Conservation (phyloP, 768 basidiomycete species). For the Xerocomellus amylosporus region DNA sequence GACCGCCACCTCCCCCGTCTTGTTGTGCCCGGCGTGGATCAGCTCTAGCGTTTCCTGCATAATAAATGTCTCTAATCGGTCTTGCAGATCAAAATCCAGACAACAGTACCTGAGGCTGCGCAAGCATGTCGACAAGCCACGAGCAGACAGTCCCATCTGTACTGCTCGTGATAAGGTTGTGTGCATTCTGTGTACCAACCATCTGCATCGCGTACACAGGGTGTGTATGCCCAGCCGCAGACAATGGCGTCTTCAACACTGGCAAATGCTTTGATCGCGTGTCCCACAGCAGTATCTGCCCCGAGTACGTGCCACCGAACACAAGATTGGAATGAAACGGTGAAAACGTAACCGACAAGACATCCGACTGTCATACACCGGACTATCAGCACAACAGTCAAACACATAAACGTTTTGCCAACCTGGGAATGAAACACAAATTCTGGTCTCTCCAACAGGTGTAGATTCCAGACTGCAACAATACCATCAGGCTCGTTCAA, state of each 20-base stretch:
- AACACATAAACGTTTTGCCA: constrained; percentile 23
- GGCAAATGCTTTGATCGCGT: constrained; percentile 95
- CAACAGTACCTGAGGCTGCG: constrained; percentile 81
- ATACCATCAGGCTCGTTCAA: constrained; percentile 96
- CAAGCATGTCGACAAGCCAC: constrained; percentile 98
- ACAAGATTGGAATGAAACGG: constrained; percentile 97
- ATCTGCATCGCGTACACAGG: constrained; percentile 98
- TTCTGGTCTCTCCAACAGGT: constrained; percentile 91
- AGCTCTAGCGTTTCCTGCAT: constrained; percentile 89
- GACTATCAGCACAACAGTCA: constrained; percentile 2
- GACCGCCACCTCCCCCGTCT: constrained; percentile 95
- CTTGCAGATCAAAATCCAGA: background rate
- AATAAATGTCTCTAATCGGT: background rate
- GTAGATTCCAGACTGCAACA: constrained; percentile 96
- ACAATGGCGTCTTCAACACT: constrained; percentile 93
- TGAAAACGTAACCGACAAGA: constrained; percentile 94
- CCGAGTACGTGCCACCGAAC: constrained; percentile 99
- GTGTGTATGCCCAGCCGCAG: constrained; percentile 95
- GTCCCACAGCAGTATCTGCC: constrained; percentile 97
- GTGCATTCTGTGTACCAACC: constrained; percentile 98
- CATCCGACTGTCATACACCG: constrained; percentile 74
- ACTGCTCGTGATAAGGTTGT: constrained; percentile 94
- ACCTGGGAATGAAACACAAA: constrained; percentile 99
- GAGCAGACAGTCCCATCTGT: constrained; percentile 97
- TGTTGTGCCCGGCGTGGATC: constrained; percentile 85